These are phyloP conservation scores for Somion occarium DNA, from an alignment of 1,284 basidiomycete species.

Conservation along the genomic window DNA sequence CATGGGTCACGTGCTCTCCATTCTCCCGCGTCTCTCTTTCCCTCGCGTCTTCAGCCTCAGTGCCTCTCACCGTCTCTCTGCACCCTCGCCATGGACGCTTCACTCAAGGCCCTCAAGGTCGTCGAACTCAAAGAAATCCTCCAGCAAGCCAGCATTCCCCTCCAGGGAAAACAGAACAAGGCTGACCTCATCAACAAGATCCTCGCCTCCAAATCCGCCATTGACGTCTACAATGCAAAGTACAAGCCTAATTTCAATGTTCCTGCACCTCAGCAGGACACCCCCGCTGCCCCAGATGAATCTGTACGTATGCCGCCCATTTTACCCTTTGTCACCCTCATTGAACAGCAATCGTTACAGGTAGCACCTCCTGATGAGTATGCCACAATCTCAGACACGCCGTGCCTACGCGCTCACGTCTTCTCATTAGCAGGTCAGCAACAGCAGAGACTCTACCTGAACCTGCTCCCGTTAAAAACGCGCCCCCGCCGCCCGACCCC, in stretches of 20 bases:
- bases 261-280: background rate
- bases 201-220: slow-evolving; percentile 44
- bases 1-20: background rate
- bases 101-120: slow-evolving; percentile 59
- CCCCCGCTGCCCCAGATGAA: background rate
- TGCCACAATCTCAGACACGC: background rate
- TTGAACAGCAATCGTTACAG: background rate
- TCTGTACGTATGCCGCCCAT: background rate
- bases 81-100: slow-evolving; percentile 2
- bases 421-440: background rate
- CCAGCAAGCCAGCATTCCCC: slow-evolving; percentile 40
- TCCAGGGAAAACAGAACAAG: slow-evolving; percentile 58
- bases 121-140: slow-evolving; percentile 65
- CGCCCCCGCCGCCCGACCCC: too few species aligned
- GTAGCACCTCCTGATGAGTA: background rate
- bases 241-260: slow-evolving; percentile 15
- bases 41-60: background rate
- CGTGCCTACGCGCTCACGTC: background rate
- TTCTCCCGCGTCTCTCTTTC: background rate
- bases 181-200: slow-evolving; percentile 62
- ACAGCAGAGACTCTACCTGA: background rate
- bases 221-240: slow-evolving; percentile 38
- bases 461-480: background rate
- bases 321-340: background rate
- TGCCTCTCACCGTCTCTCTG: background rate